Conservation (phyloP, 1,284 basidiomycete genomes). For the Naganishia albida region DNA sequence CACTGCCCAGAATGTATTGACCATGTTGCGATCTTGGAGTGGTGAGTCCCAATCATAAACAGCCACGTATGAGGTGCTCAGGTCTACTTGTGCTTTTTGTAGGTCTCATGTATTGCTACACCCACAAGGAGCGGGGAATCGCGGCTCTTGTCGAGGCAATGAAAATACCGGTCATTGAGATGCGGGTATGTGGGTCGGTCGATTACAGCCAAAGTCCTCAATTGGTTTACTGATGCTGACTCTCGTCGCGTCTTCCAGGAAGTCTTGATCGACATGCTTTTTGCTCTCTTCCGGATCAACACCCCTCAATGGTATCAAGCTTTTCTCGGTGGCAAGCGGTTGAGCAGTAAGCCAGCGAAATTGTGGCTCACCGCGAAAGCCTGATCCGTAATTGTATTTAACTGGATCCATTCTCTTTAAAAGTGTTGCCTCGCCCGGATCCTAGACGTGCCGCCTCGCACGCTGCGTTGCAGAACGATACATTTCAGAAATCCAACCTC, state of each 20-base stretch:
- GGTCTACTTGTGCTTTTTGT: background rate
- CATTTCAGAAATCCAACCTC: constrained; percentile 59
- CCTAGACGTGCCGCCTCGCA: background rate
- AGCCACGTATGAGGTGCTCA: constrained; percentile 2
- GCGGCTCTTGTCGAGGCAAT: constrained; percentile 81
- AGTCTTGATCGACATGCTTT: constrained; percentile 88
- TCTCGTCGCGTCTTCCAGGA: constrained; percentile 61
- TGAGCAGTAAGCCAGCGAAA: constrained; percentile 71
- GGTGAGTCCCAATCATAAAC: constrained; percentile 62
- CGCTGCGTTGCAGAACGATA: background rate
- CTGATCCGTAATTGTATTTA: no score
- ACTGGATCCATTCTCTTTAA: background rate
- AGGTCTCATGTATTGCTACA: constrained; percentile 92
- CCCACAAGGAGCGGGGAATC: constrained; percentile 83
- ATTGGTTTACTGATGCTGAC: background rate
- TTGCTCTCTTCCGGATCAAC: constrained; percentile 88
- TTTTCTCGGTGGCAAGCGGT: constrained; percentile 78
- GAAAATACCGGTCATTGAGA: constrained; percentile 80
- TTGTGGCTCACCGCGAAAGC: no score
- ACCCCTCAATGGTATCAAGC: constrained; percentile 85
- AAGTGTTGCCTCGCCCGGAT: constrained; percentile 5
- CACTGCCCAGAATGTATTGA: constrained; percentile 74
- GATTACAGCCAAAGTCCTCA: no score
- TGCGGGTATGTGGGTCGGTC: constrained; percentile 63
- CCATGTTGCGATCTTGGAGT: constrained; percentile 89